Evolutionary conservation across 2,329 filamentous ascomycete species (phyloP).

Genomic region (Fusarium siculi): DNA sequence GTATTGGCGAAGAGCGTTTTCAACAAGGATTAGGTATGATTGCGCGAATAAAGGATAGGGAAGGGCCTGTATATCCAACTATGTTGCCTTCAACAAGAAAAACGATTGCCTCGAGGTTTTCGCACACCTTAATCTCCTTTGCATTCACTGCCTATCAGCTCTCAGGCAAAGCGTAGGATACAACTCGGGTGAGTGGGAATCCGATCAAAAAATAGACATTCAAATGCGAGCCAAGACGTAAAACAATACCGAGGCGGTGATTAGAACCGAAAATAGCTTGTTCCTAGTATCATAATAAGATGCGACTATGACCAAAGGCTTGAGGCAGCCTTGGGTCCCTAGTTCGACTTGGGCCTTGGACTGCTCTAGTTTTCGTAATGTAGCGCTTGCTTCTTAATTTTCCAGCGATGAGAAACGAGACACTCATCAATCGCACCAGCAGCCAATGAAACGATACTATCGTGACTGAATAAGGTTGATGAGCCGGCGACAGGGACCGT

Average conservation of each 20-base stretch:
- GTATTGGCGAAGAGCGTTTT: slow-evolving; percentile 27
- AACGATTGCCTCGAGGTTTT: neutral
- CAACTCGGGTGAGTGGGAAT: neutral
- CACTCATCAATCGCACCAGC: slow-evolving; percentile 7
- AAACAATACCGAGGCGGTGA: slow-evolving; percentile 6
- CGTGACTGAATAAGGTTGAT: slow-evolving; percentile 33
- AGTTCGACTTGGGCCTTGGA: neutral
- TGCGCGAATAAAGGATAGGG: slow-evolving; percentile 21
- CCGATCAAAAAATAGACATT: neutral
- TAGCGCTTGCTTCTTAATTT: slow-evolving; percentile 30
- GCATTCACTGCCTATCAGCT: neutral
- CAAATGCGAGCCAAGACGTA: neutral
- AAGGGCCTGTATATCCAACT: slow-evolving; percentile 3
- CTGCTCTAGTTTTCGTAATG: slow-evolving; percentile 13
- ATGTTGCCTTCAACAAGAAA: neutral
- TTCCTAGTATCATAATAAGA: slow-evolving; percentile 7
- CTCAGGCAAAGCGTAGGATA: neutral
- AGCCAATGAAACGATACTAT: slow-evolving; percentile 19
- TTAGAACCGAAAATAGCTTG: slow-evolving; percentile 6
- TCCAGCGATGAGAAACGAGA: slow-evolving; percentile 25
- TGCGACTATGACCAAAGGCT: slow-evolving; percentile 5
- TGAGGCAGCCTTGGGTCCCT: slow-evolving; percentile 3
- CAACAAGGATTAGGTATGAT: slow-evolving; percentile 16
- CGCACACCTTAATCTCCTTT: neutral
- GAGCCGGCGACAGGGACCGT: slow-evolving; percentile 22